phyloP scores from a whole-genome alignment of 2,329 filamentous ascomycete genomes.

The Aspergillus intermedius region DNA sequence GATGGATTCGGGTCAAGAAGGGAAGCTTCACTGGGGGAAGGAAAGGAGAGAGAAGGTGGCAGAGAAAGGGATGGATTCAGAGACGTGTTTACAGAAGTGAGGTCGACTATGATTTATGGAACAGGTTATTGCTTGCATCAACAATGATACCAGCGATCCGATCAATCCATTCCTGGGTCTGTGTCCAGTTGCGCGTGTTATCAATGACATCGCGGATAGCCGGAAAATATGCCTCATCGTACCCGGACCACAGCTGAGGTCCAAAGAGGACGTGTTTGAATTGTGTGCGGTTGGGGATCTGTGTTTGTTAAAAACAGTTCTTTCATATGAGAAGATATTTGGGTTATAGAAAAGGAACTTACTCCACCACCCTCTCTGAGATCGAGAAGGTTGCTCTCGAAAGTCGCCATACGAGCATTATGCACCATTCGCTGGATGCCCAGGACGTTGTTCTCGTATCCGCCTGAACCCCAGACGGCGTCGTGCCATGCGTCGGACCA shows the following conservation, averaged over 20 bases:
- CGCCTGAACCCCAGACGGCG: constrained; percentile 61
- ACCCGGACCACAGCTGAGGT: constrained; percentile 68
- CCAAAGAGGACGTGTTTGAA: constrained; percentile 92
- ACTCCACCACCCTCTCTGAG: constrained; percentile 65
- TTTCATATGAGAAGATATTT: not conserved
- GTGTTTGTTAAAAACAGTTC: not conserved
- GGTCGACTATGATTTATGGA: constrained; percentile 13
- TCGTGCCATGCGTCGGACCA: constrained; percentile 77
- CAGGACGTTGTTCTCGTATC: constrained; percentile 67
- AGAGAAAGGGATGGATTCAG: constrained; percentile 14
- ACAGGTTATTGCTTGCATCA: constrained; percentile 48
- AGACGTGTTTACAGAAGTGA: not conserved
- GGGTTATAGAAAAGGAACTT: constrained; percentile 39
- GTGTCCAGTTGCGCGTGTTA: constrained; percentile 57
- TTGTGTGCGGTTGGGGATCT: constrained; percentile 81
- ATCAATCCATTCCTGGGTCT: constrained; percentile 61
- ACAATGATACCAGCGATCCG: constrained; percentile 64
- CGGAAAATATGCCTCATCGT: constrained; percentile 66
- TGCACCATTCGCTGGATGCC: constrained; percentile 64
- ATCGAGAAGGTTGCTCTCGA: constrained; percentile 80
- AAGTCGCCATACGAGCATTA: constrained; percentile 70
- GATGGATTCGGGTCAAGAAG: too few species aligned
- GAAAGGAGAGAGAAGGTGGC: not conserved
- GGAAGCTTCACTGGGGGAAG: too few species aligned
- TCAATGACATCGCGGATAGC: constrained; percentile 77